phyloP scores from a whole-genome alignment of 306 rosid genomes.

The Fragaria iinumae region DNA sequence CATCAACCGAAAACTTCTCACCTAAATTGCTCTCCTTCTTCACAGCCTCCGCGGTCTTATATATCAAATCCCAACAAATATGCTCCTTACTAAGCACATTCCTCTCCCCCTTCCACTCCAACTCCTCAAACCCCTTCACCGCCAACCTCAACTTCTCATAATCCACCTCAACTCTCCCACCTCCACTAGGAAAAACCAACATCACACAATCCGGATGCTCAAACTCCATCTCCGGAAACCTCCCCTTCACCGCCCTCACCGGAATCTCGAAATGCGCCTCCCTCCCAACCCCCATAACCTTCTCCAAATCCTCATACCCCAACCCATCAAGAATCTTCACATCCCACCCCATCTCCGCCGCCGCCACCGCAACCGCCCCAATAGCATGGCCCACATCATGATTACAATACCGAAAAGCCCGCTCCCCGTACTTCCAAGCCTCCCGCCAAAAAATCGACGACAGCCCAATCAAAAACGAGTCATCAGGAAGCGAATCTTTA shows the following conservation, averaged over 20 bases:
- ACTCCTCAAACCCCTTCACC: slow-evolving; percentile 42
- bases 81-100: slow-evolving; percentile 87
- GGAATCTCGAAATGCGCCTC: slow-evolving; percentile 57
- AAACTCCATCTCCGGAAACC: slow-evolving; percentile 73
- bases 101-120: slow-evolving; percentile 80
- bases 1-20: slow-evolving; percentile 37
- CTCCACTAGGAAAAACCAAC: slow-evolving; percentile 61
- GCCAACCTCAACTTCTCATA: slow-evolving; percentile 55
- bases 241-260: slow-evolving; percentile 60
- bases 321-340: slow-evolving; percentile 79
- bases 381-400: slow-evolving; percentile 93
- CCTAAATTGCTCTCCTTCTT: slow-evolving; percentile 55
- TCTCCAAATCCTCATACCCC: slow-evolving; percentile 69
- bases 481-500: slow-evolving; percentile 43
- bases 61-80: slow-evolving; percentile 83
- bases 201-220: slow-evolving; percentile 94
- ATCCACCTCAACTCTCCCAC: slow-evolving; percentile 46
- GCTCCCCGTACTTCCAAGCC: slow-evolving; percentile 95
- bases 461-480: slow-evolving; percentile 63
- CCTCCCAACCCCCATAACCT: slow-evolving; percentile 64
- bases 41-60: slow-evolving; percentile 68
- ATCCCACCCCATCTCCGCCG: slow-evolving; percentile 86
- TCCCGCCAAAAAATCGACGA: slow-evolving; percentile 96
- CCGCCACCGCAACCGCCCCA: slow-evolving; percentile 83
- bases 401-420: slow-evolving; percentile 86